Percentiles rank a stretch among this genome's conserved stretches.
These are phyloP conservation scores for Aspergillus bombycis DNA, from an alignment of 2,329 filamentous ascomycete genomes.

Conservation along the genomic window DNA sequence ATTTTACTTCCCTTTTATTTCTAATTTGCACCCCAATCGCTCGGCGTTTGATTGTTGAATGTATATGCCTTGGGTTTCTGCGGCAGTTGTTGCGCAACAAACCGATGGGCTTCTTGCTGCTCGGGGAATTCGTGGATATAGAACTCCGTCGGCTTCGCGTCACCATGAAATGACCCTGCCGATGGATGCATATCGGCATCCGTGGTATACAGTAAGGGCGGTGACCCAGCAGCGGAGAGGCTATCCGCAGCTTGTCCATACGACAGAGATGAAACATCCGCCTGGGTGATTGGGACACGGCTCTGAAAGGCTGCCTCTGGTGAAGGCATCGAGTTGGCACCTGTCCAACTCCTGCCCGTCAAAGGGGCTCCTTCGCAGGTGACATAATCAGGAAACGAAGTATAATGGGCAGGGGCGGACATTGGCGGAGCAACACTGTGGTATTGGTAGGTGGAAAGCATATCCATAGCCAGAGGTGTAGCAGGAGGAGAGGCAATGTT, in stretches of 20 bases:
- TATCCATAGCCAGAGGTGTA: constrained; percentile 44
- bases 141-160: constrained; percentile 44
- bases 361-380: constrained; percentile 41
- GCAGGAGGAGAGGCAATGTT: constrained; percentile 48
- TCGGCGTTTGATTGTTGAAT: constrained; percentile 48
- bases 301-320: constrained; percentile 42
- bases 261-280: constrained; percentile 41
- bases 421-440: constrained; percentile 42
- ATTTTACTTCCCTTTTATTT: neutral
- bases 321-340: constrained; percentile 43
- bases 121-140: constrained; percentile 50
- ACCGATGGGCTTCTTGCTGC: constrained; percentile 47
- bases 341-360: constrained; percentile 47
- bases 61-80: constrained; percentile 48
- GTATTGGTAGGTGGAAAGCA: constrained; percentile 43
- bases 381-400: constrained; percentile 46
- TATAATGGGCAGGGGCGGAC: constrained; percentile 48
- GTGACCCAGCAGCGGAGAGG: constrained; percentile 34
- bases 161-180: constrained; percentile 26
- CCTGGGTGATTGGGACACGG: constrained; percentile 37
- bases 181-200: constrained; percentile 32
- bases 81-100: constrained; percentile 45
- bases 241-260: constrained; percentile 38
- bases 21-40: constrained; percentile 25
- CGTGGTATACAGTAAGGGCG: constrained; percentile 36